Conservation (phyloP, 2,329 filamentous ascomycete genomes). For the Fusarium sp. region DNA sequence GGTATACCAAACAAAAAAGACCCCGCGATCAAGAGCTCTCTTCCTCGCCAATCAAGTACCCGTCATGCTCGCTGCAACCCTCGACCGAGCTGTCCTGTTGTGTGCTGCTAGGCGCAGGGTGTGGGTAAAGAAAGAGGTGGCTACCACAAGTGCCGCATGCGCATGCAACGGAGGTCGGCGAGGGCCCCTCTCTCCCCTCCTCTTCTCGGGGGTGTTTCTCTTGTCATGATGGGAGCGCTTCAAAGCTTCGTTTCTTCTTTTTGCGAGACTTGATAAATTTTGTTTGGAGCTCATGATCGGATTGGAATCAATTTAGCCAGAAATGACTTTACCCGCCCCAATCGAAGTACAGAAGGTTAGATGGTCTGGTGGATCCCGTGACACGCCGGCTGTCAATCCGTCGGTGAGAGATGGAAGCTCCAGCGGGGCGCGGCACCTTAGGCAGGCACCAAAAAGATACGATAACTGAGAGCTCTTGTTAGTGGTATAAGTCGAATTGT, state of each 20-base stretch:
- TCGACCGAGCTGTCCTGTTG: conserved; percentile 1
- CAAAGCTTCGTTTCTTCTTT: background rate
- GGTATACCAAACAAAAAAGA: background rate
- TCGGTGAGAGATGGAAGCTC: conserved; percentile 13
- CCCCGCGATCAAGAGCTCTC: conserved; percentile 15
- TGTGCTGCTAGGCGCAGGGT: background rate
- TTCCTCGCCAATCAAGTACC: conserved; percentile 34
- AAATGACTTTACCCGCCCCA: conserved; percentile 33
- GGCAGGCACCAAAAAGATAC: background rate
- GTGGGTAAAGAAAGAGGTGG: background rate
- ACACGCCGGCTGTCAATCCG: conserved; percentile 20
- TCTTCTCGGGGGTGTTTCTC: conserved; percentile 1
- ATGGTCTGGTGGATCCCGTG: conserved; percentile 6
- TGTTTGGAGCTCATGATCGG: conserved; percentile 2
- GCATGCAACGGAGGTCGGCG: conserved; percentile 23
- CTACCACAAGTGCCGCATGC: conserved; percentile 17
- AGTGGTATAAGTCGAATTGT: background rate
- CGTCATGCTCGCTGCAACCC: conserved; percentile 14
- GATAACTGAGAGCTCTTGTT: conserved; percentile 11
- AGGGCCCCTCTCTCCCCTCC: background rate
- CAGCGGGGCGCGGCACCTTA: conserved; percentile 7
- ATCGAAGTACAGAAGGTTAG: background rate
- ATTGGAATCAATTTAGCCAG: conserved; percentile 12
- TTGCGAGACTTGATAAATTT: background rate
- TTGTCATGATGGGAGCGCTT: conserved; percentile 39